phyloP scores from a whole-genome alignment of 2,329 filamentous ascomycete genomes.

The Colletotrichum scovillei region DNA sequence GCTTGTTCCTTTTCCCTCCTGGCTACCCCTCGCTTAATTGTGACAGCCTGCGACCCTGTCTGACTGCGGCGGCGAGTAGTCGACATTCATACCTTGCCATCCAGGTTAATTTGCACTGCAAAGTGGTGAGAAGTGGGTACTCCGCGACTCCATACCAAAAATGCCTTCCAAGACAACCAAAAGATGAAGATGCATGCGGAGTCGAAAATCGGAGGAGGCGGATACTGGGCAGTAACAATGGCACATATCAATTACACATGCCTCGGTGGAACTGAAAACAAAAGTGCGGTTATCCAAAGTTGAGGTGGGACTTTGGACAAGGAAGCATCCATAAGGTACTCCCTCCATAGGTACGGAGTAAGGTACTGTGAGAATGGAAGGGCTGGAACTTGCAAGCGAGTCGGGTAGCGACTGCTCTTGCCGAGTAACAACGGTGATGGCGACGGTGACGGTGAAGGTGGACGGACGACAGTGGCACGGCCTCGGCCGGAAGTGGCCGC shows the following conservation, averaged over 20 bases:
- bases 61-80: background rate
- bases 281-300: background rate
- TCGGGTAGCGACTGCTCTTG: background rate
- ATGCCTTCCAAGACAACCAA: background rate
- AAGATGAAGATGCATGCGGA: conserved; percentile 3
- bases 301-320: background rate
- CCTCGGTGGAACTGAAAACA: background rate
- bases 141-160: conserved; percentile 2
- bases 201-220: conserved; percentile 7
- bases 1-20: conserved; percentile 14
- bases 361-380: background rate
- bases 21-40: conserved; percentile 24
- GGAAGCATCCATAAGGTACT: background rate
- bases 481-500: conserved; percentile 24
- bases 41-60: conserved; percentile 28
- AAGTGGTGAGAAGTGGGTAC: conserved; percentile 8
- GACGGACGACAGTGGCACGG: conserved; percentile 6
- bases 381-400: background rate
- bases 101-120: conserved; percentile 27
- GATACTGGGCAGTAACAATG: background rate
- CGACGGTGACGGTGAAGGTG: conserved; percentile 14
- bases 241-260: conserved; percentile 1
- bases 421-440: conserved; percentile 8
- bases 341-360: too few relatives aligned
- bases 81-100: background rate